Evolutionary conservation across 768 basidiomycete genomes (phyloP), one percentile per base, ranked within the genome.

Genomic region (Obba rivulosa): DNA sequence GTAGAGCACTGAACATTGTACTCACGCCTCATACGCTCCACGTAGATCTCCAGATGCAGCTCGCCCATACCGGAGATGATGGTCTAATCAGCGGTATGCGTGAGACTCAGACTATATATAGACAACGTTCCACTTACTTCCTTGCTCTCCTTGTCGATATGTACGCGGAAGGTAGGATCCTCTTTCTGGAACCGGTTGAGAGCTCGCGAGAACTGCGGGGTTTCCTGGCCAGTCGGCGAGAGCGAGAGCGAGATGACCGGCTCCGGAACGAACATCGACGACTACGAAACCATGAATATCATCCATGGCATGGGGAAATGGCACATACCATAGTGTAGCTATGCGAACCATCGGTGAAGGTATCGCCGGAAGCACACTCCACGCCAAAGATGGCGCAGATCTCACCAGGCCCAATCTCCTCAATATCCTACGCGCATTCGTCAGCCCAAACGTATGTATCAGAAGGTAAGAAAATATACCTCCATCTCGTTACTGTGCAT

Each of bases 401-500:
- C 76, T 99, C 96, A 49, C 96, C 96, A 23, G 95, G 93, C 0
- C 92, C 92, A 57, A 99, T 87, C 8, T 81, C 79, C 41, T 92
- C 87, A 48, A 99, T 85, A 58, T 99, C 95, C 90, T 91, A 17
- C 11, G 9, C n/a, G 13, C 38, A 18, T 35, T 28, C 40, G 9
- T 42, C n/a, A 46, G n/a, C 3, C 40, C 22, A 53, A 14, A 46
- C 21, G 10, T 23, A 22, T 22, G 34, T 46, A 37, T 4, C 5
- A 3, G 25, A 14, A n/a, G 8, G 43, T 18, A 17, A 31, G 5
- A 0, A 7, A 2, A 62, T 77, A 34, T 43, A 89, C 90, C 81
- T 99, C 96, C 96, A 98, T 97, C 67, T 99, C 95, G 55, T 98
- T 90, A 66, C 87, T 89, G 67, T 99, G 96, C 96, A 99, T 95